Evolutionary conservation across 225 moss, liverwort and hornwort genomes (phyloP), one percentile per base, ranked within the genome.

Genomic region (Rhytidiadelphus loreus): DNA sequence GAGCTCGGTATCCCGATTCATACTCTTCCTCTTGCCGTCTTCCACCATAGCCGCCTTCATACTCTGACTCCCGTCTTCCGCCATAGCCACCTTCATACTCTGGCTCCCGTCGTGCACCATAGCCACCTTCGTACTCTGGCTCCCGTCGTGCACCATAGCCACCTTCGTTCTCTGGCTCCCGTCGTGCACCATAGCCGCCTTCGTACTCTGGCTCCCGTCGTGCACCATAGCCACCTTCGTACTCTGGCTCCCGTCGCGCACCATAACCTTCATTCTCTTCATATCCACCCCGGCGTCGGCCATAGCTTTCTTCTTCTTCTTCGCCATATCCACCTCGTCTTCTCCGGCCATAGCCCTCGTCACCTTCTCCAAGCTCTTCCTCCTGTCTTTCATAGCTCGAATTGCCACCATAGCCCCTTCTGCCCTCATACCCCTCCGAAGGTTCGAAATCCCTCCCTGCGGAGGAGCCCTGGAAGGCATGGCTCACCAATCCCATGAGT

Each of bases 401-500:
- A 80, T 59, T 77, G 41, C 66, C 90, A 71, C 83, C 87, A 76
- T 87, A 25, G 32, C 81, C 71, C 85, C 87, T 84, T 59, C 69
- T 58, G 77, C 86, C 70, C 64, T 92, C 92, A 65, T 90, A 90
- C 7, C 77, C 90, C 50, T 75, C 80, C 57, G 89, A 84, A n/a
- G 79, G 39, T 7, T 92, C 76, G 56, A 90, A 85, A 82, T 90
- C 89, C 57, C 92, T 87, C 35, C 88, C 82, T 35, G 70, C 79
- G 14, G 89, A 79, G 41, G 89, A 61, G 25, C 89, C 89, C 70
- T 79, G 79, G 70, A 89, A 89, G 19, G 52, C 89, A 7, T 92
- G 85, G 41, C 74, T 63, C 16, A 90, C 80, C 28, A 89, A n/a
- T 24, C 92, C 93, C 88, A 85, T 11, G 60, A 93, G 87, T 8